Base-by-base conservation (phyloP, 2,329 filamentous ascomycete genomes). In the Pseudonectria buxi region DNA sequence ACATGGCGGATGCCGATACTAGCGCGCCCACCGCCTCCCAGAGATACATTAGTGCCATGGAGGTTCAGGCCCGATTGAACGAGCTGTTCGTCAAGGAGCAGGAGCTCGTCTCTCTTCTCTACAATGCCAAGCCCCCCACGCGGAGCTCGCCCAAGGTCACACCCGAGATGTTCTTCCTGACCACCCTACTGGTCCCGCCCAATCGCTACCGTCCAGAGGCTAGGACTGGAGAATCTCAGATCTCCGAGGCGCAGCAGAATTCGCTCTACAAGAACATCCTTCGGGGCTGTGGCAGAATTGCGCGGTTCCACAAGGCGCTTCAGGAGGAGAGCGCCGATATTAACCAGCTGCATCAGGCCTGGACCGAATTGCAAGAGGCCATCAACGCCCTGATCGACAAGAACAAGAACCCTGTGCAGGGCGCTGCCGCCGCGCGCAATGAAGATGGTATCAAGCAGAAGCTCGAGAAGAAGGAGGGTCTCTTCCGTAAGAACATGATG, bases 401-500 rank as follows among this genome's bases (percentile, higher is more conserved):
- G 45, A 84, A 89, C 53, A 82, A 89, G 44, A 94, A 92, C 52
- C 86, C 88, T 3, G 72, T 87, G 4, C 81, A 84, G 45, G 87
- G 87, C 33, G 72, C 78, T 13, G 86, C 87, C 18, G 86, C 81
- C 11, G 81, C 83, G 53, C 74, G 81, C 37, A 83, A 86, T 35
- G 86, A 94, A 43, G 89, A 95, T 45, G 92, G 94, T 50, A 94
- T 98, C 65, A 98, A 98, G 65, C 92, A 98, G 58, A 84, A 89
- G 56, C 73, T 98, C 18, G 92, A 98, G 65, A 98, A 98, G 72
- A 98, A 98, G 65, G 94, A 98, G 57, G 92, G 92, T 46, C 72
- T 98, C 22, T 98, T 98, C 71, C 76, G 92, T 52, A 96, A 95
- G 70, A 95, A 98, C 64, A 96, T 98, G 92, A 98, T 98, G 92